phyloP scores from a whole-genome alignment of 148 eudicot species.

The Camellia sinensis region DNA sequence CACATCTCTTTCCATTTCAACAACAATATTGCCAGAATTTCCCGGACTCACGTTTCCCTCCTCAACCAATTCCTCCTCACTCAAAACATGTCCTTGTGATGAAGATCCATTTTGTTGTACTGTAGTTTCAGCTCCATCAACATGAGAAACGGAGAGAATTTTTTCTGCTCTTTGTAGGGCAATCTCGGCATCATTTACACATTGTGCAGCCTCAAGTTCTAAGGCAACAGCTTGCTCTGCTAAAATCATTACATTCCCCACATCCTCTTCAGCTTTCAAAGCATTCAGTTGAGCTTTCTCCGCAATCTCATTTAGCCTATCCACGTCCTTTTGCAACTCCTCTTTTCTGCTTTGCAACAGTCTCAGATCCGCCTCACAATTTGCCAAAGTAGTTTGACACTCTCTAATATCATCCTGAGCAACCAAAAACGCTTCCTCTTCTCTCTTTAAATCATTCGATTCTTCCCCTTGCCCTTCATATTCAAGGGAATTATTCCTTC shows the following conservation, averaged over 20 bases:
- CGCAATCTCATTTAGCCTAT: conserved; percentile 61
- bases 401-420: conserved; percentile 62
- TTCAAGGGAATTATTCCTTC: conserved; percentile 28
- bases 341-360: conserved; percentile 63
- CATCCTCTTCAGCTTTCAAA: conserved; percentile 85
- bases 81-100: conserved; percentile 23
- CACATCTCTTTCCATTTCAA: conserved; percentile 38
- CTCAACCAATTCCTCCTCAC: conserved; percentile 39
- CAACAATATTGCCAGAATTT: conserved; percentile 27
- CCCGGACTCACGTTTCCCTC: conserved; percentile 40
- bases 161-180: conserved; percentile 68
- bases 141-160: conserved; percentile 40
- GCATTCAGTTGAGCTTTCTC: conserved; percentile 67
- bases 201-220: conserved; percentile 83
- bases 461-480: conserved; percentile 44
- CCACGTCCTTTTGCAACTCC: conserved; percentile 74
- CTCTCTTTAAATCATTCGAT: conserved; percentile 32
- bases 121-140: conserved; percentile 42
- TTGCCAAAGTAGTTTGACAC: conserved; percentile 49
- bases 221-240: conserved; percentile 98
- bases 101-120: conserved; percentile 36
- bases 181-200: conserved; percentile 83
- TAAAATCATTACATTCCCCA: conserved; percentile 81
- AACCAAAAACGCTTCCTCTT: conserved; percentile 53
- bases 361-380: conserved; percentile 64